Evolutionary conservation across 139 green algal species (phyloP).

Genomic region (Parachlorella kessleri): DNA sequence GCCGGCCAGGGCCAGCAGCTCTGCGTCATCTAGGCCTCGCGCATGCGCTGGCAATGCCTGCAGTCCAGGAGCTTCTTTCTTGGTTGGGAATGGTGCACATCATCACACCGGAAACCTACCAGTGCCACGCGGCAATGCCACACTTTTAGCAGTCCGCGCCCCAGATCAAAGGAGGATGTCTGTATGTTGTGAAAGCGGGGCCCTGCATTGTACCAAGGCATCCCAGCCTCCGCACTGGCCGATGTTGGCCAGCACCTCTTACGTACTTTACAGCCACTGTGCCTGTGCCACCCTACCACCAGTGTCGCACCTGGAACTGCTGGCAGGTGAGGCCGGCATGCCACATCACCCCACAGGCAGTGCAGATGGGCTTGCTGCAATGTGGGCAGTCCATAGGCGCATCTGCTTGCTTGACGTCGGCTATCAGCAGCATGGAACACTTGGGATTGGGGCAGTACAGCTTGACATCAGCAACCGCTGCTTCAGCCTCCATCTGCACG

Average conservation of each 20-base stretch:
- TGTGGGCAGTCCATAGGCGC: conserved; percentile 10
- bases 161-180: no score
- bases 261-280: no score
- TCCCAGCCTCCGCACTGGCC: not conserved
- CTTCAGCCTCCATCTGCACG: conserved; percentile 45
- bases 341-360: conserved; percentile 23
- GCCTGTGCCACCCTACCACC: no score
- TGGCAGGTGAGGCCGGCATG: conserved; percentile 47
- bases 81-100: no score
- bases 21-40: conserved; percentile 48
- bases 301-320: conserved; percentile 45
- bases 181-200: not conserved
- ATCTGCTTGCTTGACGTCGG: conserved; percentile 3
- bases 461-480: conserved; percentile 20
- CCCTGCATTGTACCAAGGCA: not conserved
- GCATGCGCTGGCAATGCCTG: conserved; percentile 42
- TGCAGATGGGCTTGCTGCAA: conserved; percentile 19
- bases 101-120: no score
- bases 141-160: no score
- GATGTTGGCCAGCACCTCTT: no score
- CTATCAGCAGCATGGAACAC: conserved; percentile 26
- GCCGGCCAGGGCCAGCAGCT: conserved; percentile 38
- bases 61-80: no score
- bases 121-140: no score
- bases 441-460: conserved; percentile 50